Conservation (phyloP, 768 basidiomycete species). For the Mycena maculata region DNA sequence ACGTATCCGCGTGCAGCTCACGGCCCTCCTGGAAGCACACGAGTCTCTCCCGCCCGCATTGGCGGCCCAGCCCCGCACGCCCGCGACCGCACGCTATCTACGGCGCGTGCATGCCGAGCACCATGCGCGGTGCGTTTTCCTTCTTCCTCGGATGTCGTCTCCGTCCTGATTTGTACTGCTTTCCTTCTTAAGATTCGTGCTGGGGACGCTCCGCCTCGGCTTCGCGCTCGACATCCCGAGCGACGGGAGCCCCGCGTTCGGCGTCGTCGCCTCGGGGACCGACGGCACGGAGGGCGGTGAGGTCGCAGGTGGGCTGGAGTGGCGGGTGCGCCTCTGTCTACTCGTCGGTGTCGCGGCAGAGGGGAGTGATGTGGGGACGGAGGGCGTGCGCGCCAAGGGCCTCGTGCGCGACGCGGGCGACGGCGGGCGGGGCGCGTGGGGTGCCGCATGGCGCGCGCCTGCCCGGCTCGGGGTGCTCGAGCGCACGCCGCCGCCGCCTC, state of each 20-base stretch:
- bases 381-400: conserved; percentile 64
- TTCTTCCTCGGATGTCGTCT: neutral
- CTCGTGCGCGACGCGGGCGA: conserved; percentile 63
- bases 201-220: conserved; percentile 78
- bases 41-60: conserved; percentile 80
- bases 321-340: conserved; percentile 89
- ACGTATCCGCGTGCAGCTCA: too few species aligned
- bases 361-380: conserved; percentile 55
- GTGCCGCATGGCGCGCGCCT: conserved; percentile 71
- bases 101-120: conserved; percentile 88
- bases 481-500: conserved; percentile 35
- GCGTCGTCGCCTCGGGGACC: conserved; percentile 61
- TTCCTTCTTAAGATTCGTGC: conserved; percentile 56
- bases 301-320: conserved; percentile 81
- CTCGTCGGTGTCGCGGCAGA: conserved; percentile 79
- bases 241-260: conserved; percentile 90
- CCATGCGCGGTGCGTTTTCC: conserved; percentile 61
- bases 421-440: conserved; percentile 71
- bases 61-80: conserved; percentile 53
- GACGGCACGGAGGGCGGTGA: conserved; percentile 38
- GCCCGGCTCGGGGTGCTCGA: conserved; percentile 59
- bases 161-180: neutral
- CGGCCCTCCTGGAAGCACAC: conserved; percentile 89
- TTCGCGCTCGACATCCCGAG: conserved; percentile 94
- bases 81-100: conserved; percentile 57